These are phyloP conservation scores for Lasiodiplodia hormozganensis DNA, from an alignment of 2,329 filamentous ascomycete genomes.

Conservation along the genomic window DNA sequence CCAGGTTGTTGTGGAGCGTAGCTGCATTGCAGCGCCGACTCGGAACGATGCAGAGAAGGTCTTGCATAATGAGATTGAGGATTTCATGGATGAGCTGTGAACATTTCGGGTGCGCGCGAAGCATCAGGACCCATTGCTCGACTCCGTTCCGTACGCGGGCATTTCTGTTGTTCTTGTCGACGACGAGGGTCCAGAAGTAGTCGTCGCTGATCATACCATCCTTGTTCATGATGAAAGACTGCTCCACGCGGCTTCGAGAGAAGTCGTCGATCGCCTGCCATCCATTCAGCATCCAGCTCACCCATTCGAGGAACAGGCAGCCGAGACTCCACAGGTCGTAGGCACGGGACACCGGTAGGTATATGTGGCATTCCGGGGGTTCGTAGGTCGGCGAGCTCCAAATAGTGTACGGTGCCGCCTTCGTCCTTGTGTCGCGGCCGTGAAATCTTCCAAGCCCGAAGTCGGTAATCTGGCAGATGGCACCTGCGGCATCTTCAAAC, in stretches of 20 bases:
- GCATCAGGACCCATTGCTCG: neutral
- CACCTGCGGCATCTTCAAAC: slow-evolving; percentile 32
- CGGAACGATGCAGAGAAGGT: neutral
- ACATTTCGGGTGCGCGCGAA: neutral
- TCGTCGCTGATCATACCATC: neutral
- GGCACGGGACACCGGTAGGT: slow-evolving; percentile 39
- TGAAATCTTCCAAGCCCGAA: slow-evolving; percentile 46
- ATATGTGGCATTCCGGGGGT: slow-evolving; percentile 48
- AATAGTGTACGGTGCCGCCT: slow-evolving; percentile 32
- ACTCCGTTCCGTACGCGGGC: neutral
- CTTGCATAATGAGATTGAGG: neutral
- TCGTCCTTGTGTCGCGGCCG: slow-evolving; percentile 40
- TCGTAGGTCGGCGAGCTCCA: slow-evolving; percentile 43
- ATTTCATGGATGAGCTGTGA: neutral
- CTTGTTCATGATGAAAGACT: neutral
- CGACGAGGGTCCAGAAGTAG: slow-evolving; percentile 1
- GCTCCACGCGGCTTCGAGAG: neutral
- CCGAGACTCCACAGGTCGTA: slow-evolving; percentile 47
- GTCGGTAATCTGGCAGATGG: slow-evolving; percentile 43
- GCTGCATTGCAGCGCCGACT: no score
- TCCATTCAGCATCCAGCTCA: slow-evolving; percentile 38
- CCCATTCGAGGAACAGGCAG: slow-evolving; percentile 39
- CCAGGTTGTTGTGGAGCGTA: no score
- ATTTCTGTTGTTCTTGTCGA: neutral
- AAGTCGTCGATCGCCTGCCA: slow-evolving; percentile 31